phyloP scores from a whole-genome alignment of 352 stramenopile genomes.

The Stramenopiles sp. region DNA sequence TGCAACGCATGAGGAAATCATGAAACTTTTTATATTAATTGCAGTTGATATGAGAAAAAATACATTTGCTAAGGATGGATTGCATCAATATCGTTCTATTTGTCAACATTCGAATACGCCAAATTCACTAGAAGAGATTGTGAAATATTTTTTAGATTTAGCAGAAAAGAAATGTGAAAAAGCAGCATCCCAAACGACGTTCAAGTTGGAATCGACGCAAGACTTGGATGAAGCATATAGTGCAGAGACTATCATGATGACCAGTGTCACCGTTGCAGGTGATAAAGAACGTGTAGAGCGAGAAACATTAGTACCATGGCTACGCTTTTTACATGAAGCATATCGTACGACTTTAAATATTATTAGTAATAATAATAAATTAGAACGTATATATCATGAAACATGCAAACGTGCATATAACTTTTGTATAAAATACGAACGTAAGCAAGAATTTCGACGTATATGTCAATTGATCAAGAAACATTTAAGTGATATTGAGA shows the following conservation, averaged over 20 bases:
- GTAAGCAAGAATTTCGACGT: constrained; percentile 82
- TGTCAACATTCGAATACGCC: constrained; percentile 29
- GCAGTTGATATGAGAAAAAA: constrained; percentile 74
- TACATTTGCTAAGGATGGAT: constrained; percentile 84
- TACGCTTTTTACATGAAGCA: constrained; percentile 91
- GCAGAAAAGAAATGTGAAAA: constrained; percentile 44
- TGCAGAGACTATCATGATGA: constrained; percentile 83
- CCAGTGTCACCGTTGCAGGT: constrained; percentile 81
- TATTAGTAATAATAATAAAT: constrained; percentile 82
- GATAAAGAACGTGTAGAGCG: constrained; percentile 80
- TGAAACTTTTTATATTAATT: constrained; percentile 84
- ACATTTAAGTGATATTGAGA: constrained; percentile 80
- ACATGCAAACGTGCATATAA: constrained; percentile 49
- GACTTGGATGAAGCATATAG: constrained; percentile 72
- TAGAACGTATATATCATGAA: constrained; percentile 58
- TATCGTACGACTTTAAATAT: constrained; percentile 93
- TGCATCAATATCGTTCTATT: constrained; percentile 94
- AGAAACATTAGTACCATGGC: constrained; percentile 68
- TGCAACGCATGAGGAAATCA: constrained; percentile 87
- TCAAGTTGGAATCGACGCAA: constrained; percentile 41
- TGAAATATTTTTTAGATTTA: constrained; percentile 61
- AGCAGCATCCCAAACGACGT: constrained; percentile 50
- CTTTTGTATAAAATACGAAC: constrained; percentile 56
- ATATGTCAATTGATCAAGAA: constrained; percentile 90
- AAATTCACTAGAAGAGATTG: constrained; percentile 77